phyloP scores from a whole-genome alignment of 352 stramenopile genomes.

The Phytophthora ohioensis region DNA sequence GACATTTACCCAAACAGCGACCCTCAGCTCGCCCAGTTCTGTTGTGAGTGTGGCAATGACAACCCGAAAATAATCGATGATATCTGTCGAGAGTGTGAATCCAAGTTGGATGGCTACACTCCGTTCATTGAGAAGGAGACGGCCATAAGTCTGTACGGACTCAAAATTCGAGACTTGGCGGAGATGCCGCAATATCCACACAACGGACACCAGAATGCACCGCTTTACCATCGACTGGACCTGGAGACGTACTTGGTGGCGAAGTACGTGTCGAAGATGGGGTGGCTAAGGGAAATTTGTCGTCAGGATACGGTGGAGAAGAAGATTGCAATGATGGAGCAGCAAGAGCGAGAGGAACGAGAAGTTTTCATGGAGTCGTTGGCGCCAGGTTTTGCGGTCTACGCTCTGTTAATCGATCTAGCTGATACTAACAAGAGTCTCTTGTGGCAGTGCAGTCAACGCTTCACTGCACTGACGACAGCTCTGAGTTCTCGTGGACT shows the following conservation, averaged over 20 bases:
- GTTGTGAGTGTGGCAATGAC: conserved; percentile 21
- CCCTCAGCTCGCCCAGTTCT: conserved; percentile 6
- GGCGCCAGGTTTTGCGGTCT: conserved; percentile 5
- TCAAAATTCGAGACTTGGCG: conserved; percentile 15
- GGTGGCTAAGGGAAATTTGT: conserved; percentile 20
- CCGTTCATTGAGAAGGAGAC: not conserved
- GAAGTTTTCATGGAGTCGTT: conserved; percentile 11
- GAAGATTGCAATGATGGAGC: not conserved
- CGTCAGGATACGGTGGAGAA: conserved; percentile 3
- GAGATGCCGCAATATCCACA: not conserved
- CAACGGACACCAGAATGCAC: not conserved
- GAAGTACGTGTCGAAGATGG: conserved; percentile 14
- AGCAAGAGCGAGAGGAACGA: conserved; percentile 16
- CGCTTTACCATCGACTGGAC: conserved; percentile 12
- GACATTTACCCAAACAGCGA: conserved; percentile 15
- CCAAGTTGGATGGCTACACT: conserved; percentile 1
- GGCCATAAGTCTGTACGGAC: conserved; percentile 17
- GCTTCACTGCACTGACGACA: conserved; percentile 4
- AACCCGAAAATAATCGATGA: conserved; percentile 10
- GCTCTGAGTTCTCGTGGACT: conserved; percentile 14
- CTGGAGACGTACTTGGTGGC: conserved; percentile 22
- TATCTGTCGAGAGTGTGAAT: conserved; percentile 11
- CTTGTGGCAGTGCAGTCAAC: conserved; percentile 1
- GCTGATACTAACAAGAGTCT: not conserved
- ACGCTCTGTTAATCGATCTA: not conserved